Percentiles rank a stretch among this genome's conserved stretches.
Evolutionary conservation across 2,329 filamentous ascomycete genomes (phyloP).

Genomic region (Stagonosporopsis chrysanthemi): DNA sequence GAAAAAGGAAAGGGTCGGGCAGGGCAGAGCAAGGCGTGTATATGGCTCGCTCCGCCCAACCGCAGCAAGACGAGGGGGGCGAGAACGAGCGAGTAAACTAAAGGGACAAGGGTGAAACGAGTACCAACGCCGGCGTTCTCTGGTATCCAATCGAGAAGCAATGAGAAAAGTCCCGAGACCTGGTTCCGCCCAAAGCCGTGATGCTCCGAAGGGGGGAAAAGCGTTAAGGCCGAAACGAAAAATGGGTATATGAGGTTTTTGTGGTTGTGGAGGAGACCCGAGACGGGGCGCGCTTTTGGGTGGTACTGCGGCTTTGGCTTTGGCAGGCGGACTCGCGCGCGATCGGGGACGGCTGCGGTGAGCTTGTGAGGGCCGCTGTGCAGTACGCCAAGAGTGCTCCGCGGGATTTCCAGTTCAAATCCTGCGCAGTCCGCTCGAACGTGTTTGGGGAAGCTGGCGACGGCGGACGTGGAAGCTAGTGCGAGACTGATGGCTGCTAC

Average conservation of each 20-base stretch:
- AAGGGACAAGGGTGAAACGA: background rate
- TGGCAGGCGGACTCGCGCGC: background rate
- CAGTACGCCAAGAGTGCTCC: background rate
- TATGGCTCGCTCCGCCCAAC: background rate
- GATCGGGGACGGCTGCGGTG: constrained; percentile 10
- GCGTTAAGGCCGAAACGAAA: constrained; percentile 25
- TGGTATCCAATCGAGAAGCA: constrained; percentile 13
- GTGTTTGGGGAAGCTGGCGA: background rate
- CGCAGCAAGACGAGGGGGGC: background rate
- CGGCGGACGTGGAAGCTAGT: background rate
- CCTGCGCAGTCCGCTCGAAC: background rate
- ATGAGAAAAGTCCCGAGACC: constrained; percentile 3
- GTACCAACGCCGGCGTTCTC: constrained; percentile 8
- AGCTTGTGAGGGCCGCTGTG: background rate
- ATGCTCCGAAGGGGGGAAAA: constrained; percentile 33
- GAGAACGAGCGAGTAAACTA: background rate
- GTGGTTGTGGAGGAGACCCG: background rate
- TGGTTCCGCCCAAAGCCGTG: constrained; percentile 2
- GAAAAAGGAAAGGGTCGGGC: no score
- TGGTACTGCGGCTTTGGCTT: background rate
- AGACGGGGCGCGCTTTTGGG: background rate
- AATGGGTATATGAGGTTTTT: constrained; percentile 40
- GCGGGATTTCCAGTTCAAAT: background rate
- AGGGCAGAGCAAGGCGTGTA: no score
- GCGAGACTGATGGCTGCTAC: background rate